Percentiles rank a stretch among this genome's conserved stretches.
Evolutionary conservation across 1,139 yeast genomes (phyloP).

Genomic region (Yamadazyma conglobata): DNA sequence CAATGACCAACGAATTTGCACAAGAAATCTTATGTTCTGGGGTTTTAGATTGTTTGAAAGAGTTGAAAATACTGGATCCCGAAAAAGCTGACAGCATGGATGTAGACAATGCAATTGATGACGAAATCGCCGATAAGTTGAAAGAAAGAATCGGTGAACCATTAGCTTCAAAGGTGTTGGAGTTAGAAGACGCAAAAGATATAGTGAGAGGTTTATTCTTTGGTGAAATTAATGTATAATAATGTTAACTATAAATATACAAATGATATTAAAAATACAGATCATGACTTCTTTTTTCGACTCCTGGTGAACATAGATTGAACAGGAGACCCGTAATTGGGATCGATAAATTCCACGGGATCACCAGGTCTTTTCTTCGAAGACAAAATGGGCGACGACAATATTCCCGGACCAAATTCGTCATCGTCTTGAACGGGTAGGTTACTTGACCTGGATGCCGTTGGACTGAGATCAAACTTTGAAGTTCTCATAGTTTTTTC

Average conservation of each 20-base stretch:
- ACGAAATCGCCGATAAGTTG: constrained; percentile 45
- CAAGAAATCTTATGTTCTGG: constrained; percentile 44
- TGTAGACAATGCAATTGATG: constrained; percentile 33
- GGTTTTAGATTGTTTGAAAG: constrained; percentile 53
- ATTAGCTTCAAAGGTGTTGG: constrained; percentile 49
- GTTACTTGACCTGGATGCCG: too few species aligned
- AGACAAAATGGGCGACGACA: constrained; percentile 20
- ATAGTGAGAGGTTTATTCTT: constrained; percentile 72
- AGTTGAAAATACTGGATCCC: constrained; percentile 33
- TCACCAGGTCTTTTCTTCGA: constrained; percentile 30
- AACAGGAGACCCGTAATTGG: constrained; percentile 12
- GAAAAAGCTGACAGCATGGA: constrained; percentile 27
- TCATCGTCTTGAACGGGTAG: too few species aligned
- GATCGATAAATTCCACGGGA: constrained; percentile 26
- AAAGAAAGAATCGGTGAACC: constrained; percentile 59
- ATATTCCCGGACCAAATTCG: too few species aligned
- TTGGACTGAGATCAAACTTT: background rate
- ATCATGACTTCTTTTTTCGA: constrained; percentile 2
- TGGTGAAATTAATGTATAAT: constrained; percentile 49
- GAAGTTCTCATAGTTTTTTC: constrained; percentile 2
- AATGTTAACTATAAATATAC: too few species aligned
- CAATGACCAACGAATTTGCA: constrained; percentile 41
- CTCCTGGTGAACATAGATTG: constrained; percentile 3
- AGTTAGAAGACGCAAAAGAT: constrained; percentile 51
- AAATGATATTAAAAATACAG: constrained; percentile 2